Conservation (phyloP, 257 asterid genomes). For the Paulownia fortunei region DNA sequence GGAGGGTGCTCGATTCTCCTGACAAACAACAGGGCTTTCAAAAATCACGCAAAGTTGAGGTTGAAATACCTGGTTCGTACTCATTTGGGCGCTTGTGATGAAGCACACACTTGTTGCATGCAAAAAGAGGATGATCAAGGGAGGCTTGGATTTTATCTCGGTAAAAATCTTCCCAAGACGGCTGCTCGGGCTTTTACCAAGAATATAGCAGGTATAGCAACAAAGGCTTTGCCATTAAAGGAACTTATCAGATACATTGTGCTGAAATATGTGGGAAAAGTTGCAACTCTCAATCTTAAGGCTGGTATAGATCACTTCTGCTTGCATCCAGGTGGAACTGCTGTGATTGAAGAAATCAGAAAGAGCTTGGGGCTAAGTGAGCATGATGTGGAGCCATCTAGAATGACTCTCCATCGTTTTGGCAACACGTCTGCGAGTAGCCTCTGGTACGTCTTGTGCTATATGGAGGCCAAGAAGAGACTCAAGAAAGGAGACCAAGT, state of each 20-base stretch:
- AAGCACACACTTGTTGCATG: slow-evolving; percentile 44
- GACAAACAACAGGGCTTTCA: slow-evolving; percentile 39
- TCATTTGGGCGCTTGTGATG: slow-evolving; percentile 45
- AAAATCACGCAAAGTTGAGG: slow-evolving; percentile 29
- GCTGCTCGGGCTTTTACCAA: slow-evolving; percentile 43
- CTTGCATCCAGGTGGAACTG: slow-evolving; percentile 47
- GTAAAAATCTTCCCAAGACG: slow-evolving; percentile 42
- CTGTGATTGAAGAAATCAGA: slow-evolving; percentile 41
- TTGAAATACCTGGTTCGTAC: slow-evolving; percentile 47
- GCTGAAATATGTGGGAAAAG: not conserved
- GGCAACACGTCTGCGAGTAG: slow-evolving; percentile 51
- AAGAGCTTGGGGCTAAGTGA: slow-evolving; percentile 35
- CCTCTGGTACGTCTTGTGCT: slow-evolving; percentile 50
- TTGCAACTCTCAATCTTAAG: slow-evolving; percentile 30
- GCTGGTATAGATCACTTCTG: slow-evolving; percentile 43
- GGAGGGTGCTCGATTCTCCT: slow-evolving; percentile 56
- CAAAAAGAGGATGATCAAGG: slow-evolving; percentile 49
- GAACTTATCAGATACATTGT: slow-evolving; percentile 31
- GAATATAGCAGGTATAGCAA: slow-evolving; percentile 41
- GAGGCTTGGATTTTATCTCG: slow-evolving; percentile 40
- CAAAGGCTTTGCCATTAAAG: slow-evolving; percentile 40
- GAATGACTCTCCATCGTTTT: slow-evolving; percentile 47
- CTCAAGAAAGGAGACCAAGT: slow-evolving; percentile 43
- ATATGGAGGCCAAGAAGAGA: slow-evolving; percentile 52
- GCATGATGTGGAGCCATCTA: slow-evolving; percentile 46